A percentile compares a stretch with the other conserved stretches of the same genome.
These are phyloP conservation scores for Parasarocladium wereldwijsianum DNA, from an alignment of 2,329 filamentous ascomycete genomes.

Conservation along the genomic window DNA sequence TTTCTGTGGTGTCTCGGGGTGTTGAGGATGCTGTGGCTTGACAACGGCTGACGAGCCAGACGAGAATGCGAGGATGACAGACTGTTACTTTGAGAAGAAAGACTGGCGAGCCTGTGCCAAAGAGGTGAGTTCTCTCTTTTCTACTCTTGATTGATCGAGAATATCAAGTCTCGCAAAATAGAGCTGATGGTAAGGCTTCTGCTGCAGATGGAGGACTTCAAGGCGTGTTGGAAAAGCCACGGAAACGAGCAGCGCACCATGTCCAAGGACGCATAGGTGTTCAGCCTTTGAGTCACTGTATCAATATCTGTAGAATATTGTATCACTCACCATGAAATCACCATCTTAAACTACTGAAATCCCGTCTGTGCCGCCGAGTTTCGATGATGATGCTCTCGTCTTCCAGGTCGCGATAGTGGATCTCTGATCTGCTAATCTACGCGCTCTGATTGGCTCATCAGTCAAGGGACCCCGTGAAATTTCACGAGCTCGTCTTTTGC, in stretches of 20 bases:
- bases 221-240: constrained; percentile 79
- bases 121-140: constrained; percentile 52
- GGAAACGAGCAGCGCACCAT: constrained; percentile 74
- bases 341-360: background rate
- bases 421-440: no score
- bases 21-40: no score
- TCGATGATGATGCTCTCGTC: no score
- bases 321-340: background rate
- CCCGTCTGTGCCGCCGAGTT: background rate
- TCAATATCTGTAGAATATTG: no score
- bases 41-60: no score
- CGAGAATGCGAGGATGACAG: constrained; percentile 80
- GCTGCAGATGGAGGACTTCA: constrained; percentile 72
- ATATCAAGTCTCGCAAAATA: background rate
- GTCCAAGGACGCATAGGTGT: constrained; percentile 46
- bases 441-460: no score
- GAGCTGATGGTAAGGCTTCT: constrained; percentile 2
- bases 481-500: no score
- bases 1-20: no score
- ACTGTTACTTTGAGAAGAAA: constrained; percentile 92
- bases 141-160: no score
- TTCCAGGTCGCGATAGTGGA: no score
- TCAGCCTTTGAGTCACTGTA: no score
- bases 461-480: no score
- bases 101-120: constrained; percentile 83